A percentile compares a stretch with the other conserved stretches of the same genome.
phyloP scores from a whole-genome alignment of 2,329 filamentous ascomycete genomes.

The Dothidotthia symphoricarpi region DNA sequence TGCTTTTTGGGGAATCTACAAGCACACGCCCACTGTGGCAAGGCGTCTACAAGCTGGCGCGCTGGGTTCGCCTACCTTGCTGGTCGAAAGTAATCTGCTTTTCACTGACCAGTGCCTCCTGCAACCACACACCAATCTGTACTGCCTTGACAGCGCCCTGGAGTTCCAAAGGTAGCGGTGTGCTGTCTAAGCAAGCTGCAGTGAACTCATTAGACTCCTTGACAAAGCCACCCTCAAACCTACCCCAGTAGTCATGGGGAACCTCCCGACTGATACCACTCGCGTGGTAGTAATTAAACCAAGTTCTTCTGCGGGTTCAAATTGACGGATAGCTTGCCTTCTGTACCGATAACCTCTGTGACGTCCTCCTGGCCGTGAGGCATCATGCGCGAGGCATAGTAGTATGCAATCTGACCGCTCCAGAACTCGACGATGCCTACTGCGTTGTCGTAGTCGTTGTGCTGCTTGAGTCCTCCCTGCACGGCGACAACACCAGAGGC shows the following conservation, averaged over 20 bases:
- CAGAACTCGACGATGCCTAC: conserved; percentile 48
- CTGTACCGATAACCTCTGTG: conserved; percentile 46
- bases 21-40: too few species aligned
- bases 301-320: conserved; percentile 33
- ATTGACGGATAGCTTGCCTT: conserved; percentile 48
- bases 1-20: too few species aligned
- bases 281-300: conserved; percentile 35
- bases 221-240: conserved; percentile 44
- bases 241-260: conserved; percentile 41
- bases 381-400: conserved; percentile 46
- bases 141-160: conserved; percentile 38
- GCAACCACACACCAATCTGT: conserved; percentile 50
- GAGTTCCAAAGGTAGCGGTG: conserved; percentile 37
- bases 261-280: conserved; percentile 41
- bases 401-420: conserved; percentile 47
- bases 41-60: conserved; percentile 18
- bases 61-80: conserved; percentile 19
- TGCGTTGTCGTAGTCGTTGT: conserved; percentile 47
- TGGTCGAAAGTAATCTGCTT: conserved; percentile 53
- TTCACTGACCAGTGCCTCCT: conserved; percentile 56
- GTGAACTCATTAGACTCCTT: conserved; percentile 44
- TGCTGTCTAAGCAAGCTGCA: conserved; percentile 39
- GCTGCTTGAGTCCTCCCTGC: conserved; percentile 41
- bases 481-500: conserved; percentile 38
- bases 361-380: conserved; percentile 46